Evolutionary conservation across 768 basidiomycete genomes (phyloP).

Genomic region (Lactifluus echinatus): DNA sequence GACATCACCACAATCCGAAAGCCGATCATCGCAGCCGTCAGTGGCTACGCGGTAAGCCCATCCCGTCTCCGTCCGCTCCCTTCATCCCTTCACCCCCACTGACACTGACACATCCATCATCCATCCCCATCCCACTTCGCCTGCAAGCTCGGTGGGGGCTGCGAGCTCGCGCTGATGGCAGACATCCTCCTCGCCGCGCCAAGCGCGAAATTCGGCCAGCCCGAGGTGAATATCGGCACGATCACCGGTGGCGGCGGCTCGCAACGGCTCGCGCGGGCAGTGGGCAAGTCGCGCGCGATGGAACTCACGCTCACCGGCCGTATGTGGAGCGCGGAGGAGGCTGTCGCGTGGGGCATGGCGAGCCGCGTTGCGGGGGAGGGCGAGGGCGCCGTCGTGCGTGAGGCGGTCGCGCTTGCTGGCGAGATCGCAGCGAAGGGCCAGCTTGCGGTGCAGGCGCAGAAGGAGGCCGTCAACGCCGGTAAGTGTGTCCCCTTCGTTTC

Average conservation of each 20-base stretch:
- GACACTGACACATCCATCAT: background rate
- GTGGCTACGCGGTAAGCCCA: conserved; percentile 77
- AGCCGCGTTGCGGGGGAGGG: conserved; percentile 67
- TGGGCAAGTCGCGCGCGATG: conserved; percentile 94
- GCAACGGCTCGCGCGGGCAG: conserved; percentile 74
- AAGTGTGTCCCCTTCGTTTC: background rate
- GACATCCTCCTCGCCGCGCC: conserved; percentile 92
- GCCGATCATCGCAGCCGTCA: conserved; percentile 93
- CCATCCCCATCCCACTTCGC: background rate
- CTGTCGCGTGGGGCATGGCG: conserved; percentile 81
- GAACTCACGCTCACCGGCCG: conserved; percentile 88
- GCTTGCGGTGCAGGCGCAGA: conserved; percentile 76
- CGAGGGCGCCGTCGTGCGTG: conserved; percentile 73
- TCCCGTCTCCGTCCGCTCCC: background rate
- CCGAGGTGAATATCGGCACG: conserved; percentile 91
- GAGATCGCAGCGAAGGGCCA: conserved; percentile 76
- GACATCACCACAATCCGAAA: conserved; percentile 67
- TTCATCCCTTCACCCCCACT: background rate
- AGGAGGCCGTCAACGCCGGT: conserved; percentile 93
- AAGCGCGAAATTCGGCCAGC: conserved; percentile 89
- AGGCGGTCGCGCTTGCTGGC: conserved; percentile 74
- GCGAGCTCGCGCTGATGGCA: conserved; percentile 93
- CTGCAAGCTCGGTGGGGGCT: conserved; percentile 98
- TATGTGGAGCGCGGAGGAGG: conserved; percentile 70
- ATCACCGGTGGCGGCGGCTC: conserved; percentile 95